Percentiles rank a stretch among this genome's conserved stretches.
Conservation (phyloP, 2,329 filamentous ascomycete genomes). For the Blastomyces percursus region DNA sequence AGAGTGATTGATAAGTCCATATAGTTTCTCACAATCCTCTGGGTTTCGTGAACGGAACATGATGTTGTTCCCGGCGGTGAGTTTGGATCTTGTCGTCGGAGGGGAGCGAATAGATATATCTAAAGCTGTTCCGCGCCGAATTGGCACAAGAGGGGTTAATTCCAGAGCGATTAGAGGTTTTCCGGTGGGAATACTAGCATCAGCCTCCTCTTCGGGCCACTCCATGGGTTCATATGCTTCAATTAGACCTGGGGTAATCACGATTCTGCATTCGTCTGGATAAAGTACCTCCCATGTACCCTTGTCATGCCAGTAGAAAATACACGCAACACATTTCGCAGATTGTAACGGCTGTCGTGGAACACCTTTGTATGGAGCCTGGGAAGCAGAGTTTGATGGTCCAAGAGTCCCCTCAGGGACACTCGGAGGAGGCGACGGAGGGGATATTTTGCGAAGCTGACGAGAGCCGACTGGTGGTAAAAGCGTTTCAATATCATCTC, state of each 20-base stretch:
- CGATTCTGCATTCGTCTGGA: constrained; percentile 51
- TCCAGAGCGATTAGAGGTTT: constrained; percentile 60
- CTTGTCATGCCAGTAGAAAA: constrained; percentile 54
- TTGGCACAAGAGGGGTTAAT: constrained; percentile 79
- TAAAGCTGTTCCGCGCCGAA: constrained; percentile 80
- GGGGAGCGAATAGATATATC: constrained; percentile 91
- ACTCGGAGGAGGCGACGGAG: constrained; percentile 25
- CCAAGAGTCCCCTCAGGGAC: constrained; percentile 49
- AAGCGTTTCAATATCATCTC: constrained; percentile 33
- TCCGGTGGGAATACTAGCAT: constrained; percentile 7
- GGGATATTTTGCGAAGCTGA: constrained; percentile 34
- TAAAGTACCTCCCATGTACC: constrained; percentile 52
- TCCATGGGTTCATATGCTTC: constrained; percentile 45
- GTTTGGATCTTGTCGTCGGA: constrained; percentile 59
- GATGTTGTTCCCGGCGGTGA: constrained; percentile 64
- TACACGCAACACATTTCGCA: constrained; percentile 47
- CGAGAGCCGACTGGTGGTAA: constrained; percentile 22
- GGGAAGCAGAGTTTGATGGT: constrained; percentile 73
- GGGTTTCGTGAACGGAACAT: constrained; percentile 75
- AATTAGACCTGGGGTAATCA: constrained; percentile 53
- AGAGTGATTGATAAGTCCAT: constrained; percentile 74
- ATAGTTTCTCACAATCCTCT: constrained; percentile 70
- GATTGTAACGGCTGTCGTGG: constrained; percentile 38
- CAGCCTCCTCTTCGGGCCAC: constrained; percentile 13
- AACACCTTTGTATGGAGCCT: constrained; percentile 53